phyloP scores from a whole-genome alignment of 2,329 filamentous ascomycete species.

The Diaporthe citrichinensis region DNA sequence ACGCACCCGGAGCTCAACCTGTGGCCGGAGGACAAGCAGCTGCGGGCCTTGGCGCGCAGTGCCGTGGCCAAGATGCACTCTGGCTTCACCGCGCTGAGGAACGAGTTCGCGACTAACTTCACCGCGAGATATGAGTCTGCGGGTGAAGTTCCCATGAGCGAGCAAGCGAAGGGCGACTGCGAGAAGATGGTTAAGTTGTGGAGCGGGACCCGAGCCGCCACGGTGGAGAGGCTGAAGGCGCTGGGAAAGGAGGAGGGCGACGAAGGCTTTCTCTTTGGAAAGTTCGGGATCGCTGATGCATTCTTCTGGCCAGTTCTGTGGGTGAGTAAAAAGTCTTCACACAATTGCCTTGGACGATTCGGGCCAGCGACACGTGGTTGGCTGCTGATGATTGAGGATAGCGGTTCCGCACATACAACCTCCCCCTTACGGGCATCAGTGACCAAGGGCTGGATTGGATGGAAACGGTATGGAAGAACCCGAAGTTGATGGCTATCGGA shows the following conservation, averaged over 20 bases:
- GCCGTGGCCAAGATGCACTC: neutral
- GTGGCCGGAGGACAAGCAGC: conserved; percentile 1
- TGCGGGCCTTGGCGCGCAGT: neutral
- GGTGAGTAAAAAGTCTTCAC: neutral
- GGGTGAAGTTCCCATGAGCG: neutral
- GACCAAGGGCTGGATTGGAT: neutral
- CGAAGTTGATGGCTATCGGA: neutral
- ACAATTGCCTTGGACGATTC: neutral
- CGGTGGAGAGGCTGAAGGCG: neutral
- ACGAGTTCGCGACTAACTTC: neutral
- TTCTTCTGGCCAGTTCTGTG: neutral
- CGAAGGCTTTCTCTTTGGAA: neutral
- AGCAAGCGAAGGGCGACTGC: neutral
- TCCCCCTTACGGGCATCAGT: neutral
- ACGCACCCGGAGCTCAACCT: neutral
- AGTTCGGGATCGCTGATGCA: neutral
- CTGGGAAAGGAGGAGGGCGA: neutral
- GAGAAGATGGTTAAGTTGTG: neutral
- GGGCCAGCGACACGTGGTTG: neutral
- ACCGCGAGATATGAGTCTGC: neutral
- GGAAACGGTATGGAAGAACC: neutral
- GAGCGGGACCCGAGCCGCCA: neutral
- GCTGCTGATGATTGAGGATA: neutral
- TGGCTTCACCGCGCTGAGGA: neutral
- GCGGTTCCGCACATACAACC: neutral